These are phyloP conservation scores for Helminthosporium solani DNA, from an alignment of 2,329 filamentous ascomycete genomes.

Conservation along the genomic window DNA sequence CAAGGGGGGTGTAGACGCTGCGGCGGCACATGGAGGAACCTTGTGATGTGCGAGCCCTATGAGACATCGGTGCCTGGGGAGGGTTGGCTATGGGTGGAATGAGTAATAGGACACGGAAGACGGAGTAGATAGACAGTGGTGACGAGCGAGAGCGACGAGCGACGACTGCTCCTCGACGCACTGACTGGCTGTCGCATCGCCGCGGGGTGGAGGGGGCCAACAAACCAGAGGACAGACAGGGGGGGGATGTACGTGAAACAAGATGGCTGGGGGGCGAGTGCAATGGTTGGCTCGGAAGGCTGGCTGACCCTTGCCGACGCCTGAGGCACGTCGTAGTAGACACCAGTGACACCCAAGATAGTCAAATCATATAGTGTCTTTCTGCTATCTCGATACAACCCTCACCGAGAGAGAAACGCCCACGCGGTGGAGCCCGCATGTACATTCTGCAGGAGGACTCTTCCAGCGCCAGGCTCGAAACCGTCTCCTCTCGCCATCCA, in stretches of 20 bases:
- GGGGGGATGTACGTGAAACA: slow-evolving; percentile 25
- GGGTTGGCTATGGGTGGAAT: slow-evolving; percentile 8
- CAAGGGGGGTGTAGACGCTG: slow-evolving; percentile 22
- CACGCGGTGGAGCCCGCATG: too few species aligned
- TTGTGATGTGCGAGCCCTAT: slow-evolving; percentile 36
- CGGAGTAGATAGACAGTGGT: slow-evolving; percentile 6
- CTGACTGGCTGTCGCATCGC: slow-evolving; percentile 13
- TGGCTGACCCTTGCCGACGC: slow-evolving; percentile 16
- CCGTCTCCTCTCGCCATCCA: too few species aligned
- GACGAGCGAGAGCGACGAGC: slow-evolving; percentile 11
- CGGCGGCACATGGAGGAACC: slow-evolving; percentile 35
- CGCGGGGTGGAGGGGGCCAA: slow-evolving; percentile 11
- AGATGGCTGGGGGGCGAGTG: slow-evolving; percentile 25
- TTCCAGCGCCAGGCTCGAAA: too few species aligned
- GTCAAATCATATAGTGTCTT: too few species aligned
- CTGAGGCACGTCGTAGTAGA: slow-evolving; percentile 2
- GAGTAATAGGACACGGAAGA: slow-evolving; percentile 7
- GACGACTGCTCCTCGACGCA: slow-evolving; percentile 9
- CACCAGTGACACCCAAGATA: too few species aligned
- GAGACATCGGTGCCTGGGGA: slow-evolving; percentile 30
- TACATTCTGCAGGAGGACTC: too few species aligned
- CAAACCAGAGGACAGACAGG: slow-evolving; percentile 5
- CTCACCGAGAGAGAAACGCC: too few species aligned
- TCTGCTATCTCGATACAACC: too few species aligned
- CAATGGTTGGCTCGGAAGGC: slow-evolving; percentile 12